These are phyloP conservation scores for Cornus controversa DNA, from an alignment of 148 eudicot species.

Conservation along the genomic window DNA sequence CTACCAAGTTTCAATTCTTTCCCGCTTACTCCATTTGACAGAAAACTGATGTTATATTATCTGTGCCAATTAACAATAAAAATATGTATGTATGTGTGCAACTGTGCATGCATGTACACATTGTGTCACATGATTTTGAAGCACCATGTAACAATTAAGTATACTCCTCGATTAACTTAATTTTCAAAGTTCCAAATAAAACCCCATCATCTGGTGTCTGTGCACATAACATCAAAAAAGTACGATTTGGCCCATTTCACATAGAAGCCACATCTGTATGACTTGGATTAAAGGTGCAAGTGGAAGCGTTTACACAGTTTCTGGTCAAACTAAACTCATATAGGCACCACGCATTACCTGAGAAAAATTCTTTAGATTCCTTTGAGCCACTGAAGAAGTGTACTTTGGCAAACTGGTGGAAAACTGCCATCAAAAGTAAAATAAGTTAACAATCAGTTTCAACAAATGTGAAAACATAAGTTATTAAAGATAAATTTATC, in stretches of 20 bases:
- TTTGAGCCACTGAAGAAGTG: constrained; percentile 83
- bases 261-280: not conserved
- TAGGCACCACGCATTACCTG: constrained; percentile 46
- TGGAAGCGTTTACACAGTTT: too few species aligned
- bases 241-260: not conserved
- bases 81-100: too few species aligned
- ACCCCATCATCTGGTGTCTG: not conserved
- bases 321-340: too few species aligned
- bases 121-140: not conserved
- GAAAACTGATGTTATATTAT: not conserved
- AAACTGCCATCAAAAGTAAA: constrained; percentile 48
- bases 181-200: not conserved
- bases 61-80: not conserved
- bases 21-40: not conserved
- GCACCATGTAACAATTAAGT: not conserved
- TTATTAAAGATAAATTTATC: too few species aligned
- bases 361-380: constrained; percentile 71
- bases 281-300: not conserved
- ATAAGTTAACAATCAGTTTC: not conserved
- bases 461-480: constrained; percentile 3
- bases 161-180: not conserved
- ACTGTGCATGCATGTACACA: too few species aligned
- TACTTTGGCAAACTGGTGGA: constrained; percentile 76
- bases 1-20: not conserved
- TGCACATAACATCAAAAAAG: not conserved